Evolutionary conservation across 129 eudicot species (phyloP).

Genomic region (Sambucus nigra): DNA sequence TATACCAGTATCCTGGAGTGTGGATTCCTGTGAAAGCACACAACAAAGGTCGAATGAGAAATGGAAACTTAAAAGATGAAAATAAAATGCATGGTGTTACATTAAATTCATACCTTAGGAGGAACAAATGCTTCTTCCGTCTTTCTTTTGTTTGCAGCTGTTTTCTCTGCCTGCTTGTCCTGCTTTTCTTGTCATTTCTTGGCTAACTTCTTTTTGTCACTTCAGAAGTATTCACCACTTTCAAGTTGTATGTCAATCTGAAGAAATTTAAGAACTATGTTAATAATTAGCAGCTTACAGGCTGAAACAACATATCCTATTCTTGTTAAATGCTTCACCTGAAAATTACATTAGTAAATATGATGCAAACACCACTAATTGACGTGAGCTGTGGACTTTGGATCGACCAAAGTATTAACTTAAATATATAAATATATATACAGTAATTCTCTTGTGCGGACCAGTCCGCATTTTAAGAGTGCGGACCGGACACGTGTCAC

Average conservation of each 20-base stretch:
- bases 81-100: neutral
- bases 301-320: no score
- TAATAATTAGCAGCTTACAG: no score
- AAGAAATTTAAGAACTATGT: neutral
- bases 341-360: no score
- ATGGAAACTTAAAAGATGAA: neutral
- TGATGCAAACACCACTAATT: no score
- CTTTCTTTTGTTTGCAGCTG: conserved; percentile 67
- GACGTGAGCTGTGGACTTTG: no score
- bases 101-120: conserved; percentile 47
- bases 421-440: no score
- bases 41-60: conserved; percentile 9
- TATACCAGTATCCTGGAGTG: conserved; percentile 16
- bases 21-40: conserved; percentile 79
- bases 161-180: conserved; percentile 77
- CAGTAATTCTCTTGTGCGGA: no score
- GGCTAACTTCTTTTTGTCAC: conserved; percentile 71
- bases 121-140: conserved; percentile 82
- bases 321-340: no score
- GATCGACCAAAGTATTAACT: no score
- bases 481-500: no score
- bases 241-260: conserved; percentile 83
- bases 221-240: conserved; percentile 84
- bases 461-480: no score
- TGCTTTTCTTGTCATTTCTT: conserved; percentile 94